Evolutionary conservation across 2,329 filamentous ascomycete genomes (phyloP).

Genomic region (Claviceps arundinis): DNA sequence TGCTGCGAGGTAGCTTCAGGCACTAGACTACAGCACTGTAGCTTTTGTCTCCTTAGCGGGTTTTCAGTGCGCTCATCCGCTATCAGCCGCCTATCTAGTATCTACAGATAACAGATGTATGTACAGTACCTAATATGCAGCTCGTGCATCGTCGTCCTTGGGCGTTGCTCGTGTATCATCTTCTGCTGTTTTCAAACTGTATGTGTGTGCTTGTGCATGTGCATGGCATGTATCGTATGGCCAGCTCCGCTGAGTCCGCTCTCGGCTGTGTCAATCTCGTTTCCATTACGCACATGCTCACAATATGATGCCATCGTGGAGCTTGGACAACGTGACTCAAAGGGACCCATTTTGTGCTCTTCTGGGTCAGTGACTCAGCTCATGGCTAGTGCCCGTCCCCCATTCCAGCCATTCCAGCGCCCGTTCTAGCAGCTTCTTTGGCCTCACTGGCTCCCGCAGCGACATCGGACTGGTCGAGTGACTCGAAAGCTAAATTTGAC

Average conservation of each 20-base stretch:
- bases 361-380: background rate
- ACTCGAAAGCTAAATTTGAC: background rate
- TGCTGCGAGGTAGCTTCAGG: too few relatives aligned
- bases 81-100: too few relatives aligned
- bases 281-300: background rate
- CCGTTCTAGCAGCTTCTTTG: background rate
- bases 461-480: background rate
- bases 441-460: background rate
- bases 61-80: too few relatives aligned
- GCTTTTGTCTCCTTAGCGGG: too few relatives aligned
- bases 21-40: too few relatives aligned
- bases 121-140: too few relatives aligned
- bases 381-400: background rate
- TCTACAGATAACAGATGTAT: too few relatives aligned
- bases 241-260: too few relatives aligned
- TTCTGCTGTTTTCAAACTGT: background rate
- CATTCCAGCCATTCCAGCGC: background rate
- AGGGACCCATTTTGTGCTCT: background rate
- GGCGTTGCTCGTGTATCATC: background rate
- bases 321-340: conserved; percentile 5
- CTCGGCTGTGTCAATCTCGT: background rate
- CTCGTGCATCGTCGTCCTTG: too few relatives aligned
- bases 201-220: background rate
- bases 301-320: conserved; percentile 6
- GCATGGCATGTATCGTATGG: background rate